Base-by-base conservation (phyloP, 2,329 filamentous ascomycete genomes). In the Helotiales sp. region DNA sequence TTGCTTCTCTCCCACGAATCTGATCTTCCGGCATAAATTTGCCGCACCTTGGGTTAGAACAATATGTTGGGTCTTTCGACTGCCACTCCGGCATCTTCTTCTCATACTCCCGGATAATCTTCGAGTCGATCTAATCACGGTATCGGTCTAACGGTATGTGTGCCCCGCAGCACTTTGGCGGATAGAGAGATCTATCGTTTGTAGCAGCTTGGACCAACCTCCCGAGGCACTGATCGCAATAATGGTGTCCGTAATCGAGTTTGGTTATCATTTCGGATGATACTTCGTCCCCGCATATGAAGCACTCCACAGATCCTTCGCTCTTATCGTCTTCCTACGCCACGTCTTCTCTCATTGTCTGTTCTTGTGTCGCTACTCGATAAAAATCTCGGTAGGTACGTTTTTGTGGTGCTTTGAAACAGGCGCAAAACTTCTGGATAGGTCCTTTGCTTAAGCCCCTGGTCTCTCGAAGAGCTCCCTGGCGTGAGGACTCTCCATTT, bases 51-150 rank as follows among this genome's bases (percentile, higher is more conserved):
- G 67, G 55, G 0, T 57, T 56, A 29, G 76, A 74, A 60, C 84
- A 87, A 64, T 86, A 86, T 0, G 73, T 80, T 8, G 76, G 70
- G 52, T 84, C 71, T 0, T 69, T 66, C 0, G 79, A 81, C 0
- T 73, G 72, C 6, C 77, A 74, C 65, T 87, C 83, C 1, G 77
- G 17, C 30, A 75, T 72, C 65, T 81, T 85, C 1, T 67, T 66
- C 9, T 69, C 63, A 59, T 78, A 83, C 7, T 67, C 33, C 0
- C 65, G 59, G 0, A 74, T 54, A 0, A 81, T 47, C 1, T 74
- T 54, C 0, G 60, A 5, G 0, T 71, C 63, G 0, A 86, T 70
- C 44, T 78, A 72, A 1, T 63, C 38, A 0, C 66, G 67, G 7
- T 22, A n/a, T 0, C 59, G 50, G 0, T 69, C 66, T 0, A 80